Evolutionary conservation across 2,329 filamentous ascomycete species (phyloP).

Genomic region (Helotiales sp.): DNA sequence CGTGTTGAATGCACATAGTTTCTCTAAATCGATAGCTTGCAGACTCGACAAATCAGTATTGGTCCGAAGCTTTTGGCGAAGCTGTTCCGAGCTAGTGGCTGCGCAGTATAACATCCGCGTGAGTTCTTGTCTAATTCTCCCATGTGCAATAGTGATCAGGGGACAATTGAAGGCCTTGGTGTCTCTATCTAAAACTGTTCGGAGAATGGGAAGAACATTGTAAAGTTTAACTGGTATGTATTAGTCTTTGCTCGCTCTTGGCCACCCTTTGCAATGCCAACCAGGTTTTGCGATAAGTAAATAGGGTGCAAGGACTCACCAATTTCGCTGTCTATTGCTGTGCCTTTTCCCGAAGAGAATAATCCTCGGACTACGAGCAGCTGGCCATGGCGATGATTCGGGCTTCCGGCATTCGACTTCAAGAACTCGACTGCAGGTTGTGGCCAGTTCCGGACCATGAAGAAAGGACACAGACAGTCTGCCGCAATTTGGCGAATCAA

Average conservation of each 20-base stretch:
- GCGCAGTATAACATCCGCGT: background rate
- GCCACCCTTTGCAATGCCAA: too few species aligned
- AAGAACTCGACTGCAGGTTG: conserved; percentile 44
- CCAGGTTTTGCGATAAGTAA: background rate
- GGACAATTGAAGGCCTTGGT: background rate
- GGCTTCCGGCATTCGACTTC: conserved; percentile 41
- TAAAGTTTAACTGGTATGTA: background rate
- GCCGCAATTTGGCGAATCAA: conserved; percentile 83
- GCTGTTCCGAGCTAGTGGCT: background rate
- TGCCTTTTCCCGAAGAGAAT: background rate
- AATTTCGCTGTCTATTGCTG: background rate
- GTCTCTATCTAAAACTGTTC: background rate
- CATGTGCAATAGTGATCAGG: background rate
- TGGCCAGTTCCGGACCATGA: conserved; percentile 58
- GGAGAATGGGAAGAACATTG: background rate
- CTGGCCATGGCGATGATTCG: conserved; percentile 63
- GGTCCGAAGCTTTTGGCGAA: background rate
- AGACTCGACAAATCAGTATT: background rate
- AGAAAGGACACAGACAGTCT: conserved; percentile 69
- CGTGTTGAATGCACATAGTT: too few species aligned
- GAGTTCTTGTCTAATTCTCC: background rate
- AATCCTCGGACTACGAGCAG: conserved; percentile 60
- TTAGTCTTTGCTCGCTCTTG: background rate
- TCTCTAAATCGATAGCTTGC: background rate
- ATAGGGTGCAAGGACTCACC: background rate